phyloP scores from a whole-genome alignment of 2,329 filamentous ascomycete genomes.

The Trichoderma aggressivum region DNA sequence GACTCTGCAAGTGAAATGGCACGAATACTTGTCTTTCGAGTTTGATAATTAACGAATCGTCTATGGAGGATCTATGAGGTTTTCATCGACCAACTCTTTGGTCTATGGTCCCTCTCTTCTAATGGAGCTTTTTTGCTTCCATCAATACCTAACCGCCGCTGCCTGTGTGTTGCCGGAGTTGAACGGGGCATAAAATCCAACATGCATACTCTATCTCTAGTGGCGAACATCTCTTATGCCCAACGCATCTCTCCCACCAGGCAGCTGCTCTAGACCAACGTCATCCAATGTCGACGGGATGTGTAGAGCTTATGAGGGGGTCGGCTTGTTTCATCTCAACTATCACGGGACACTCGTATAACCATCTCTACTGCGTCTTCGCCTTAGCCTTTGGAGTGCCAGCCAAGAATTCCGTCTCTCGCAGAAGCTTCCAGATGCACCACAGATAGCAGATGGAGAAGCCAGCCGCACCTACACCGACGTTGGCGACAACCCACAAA shows the following conservation, averaged over 20 bases:
- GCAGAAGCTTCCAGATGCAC: constrained; percentile 70
- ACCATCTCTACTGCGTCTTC: constrained; percentile 33
- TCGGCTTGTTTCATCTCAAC: background rate
- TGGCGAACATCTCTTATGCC: background rate
- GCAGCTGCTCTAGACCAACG: background rate
- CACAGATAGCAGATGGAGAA: constrained; percentile 88
- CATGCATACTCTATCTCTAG: background rate
- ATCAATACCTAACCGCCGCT: background rate
- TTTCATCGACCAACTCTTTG: background rate
- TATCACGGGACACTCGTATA: background rate
- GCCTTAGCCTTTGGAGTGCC: constrained; percentile 29
- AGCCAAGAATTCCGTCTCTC: constrained; percentile 55
- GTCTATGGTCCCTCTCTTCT: background rate
- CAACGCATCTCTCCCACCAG: background rate
- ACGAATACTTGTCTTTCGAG: background rate
- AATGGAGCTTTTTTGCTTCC: background rate
- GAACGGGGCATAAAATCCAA: background rate
- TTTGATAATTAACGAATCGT: background rate
- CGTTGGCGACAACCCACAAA: constrained; percentile 90
- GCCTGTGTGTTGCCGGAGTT: background rate
- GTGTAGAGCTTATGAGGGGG: background rate
- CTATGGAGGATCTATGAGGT: background rate
- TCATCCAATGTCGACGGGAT: background rate
- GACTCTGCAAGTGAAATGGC: background rate
- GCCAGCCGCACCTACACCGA: constrained; percentile 77